A percentile compares a stretch with the other conserved stretches of the same genome.
Conservation (phyloP, 768 basidiomycete genomes). For the Mycena pura region DNA sequence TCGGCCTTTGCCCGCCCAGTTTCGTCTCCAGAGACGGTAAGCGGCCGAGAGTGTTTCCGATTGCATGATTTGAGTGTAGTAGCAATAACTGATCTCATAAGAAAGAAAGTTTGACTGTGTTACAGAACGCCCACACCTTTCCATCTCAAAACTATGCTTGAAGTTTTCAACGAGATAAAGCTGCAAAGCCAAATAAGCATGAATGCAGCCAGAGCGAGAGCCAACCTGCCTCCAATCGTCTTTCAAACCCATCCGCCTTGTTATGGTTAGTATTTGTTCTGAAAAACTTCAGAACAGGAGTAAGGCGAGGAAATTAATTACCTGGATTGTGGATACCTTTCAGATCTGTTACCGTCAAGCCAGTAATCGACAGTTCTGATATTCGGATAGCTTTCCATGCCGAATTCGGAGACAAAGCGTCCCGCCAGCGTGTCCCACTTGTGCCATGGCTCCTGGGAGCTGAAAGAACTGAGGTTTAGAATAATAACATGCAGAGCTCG, state of each 20-base stretch:
- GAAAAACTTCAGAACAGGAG: conserved; percentile 10
- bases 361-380: conserved; percentile 90
- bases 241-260: conserved; percentile 89
- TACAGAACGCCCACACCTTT: conserved; percentile 57
- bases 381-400: conserved; percentile 91
- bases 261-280: conserved; percentile 84
- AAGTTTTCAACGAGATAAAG: conserved; percentile 96
- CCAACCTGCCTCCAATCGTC: conserved; percentile 70
- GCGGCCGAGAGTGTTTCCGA: conserved; percentile 89
- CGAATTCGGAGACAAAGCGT: conserved; percentile 94
- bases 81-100: conserved; percentile 70
- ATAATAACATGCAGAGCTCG: background rate
- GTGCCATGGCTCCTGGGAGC: conserved; percentile 87
- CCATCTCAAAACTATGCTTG: conserved; percentile 86
- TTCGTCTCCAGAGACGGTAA: conserved; percentile 89
- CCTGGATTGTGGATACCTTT: conserved; percentile 91
- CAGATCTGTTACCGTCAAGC: conserved; percentile 74
- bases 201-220: background rate
- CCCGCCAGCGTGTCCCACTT: conserved; percentile 84
- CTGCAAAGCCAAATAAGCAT: conserved; percentile 39
- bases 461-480: background rate
- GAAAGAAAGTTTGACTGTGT: conserved; percentile 6
- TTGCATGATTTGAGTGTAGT: conserved; percentile 97
- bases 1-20: conserved; percentile 86
- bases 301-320: conserved; percentile 33